Evolutionary conservation across 441 rosid species (phyloP).

Genomic region (Brassica balearica): DNA sequence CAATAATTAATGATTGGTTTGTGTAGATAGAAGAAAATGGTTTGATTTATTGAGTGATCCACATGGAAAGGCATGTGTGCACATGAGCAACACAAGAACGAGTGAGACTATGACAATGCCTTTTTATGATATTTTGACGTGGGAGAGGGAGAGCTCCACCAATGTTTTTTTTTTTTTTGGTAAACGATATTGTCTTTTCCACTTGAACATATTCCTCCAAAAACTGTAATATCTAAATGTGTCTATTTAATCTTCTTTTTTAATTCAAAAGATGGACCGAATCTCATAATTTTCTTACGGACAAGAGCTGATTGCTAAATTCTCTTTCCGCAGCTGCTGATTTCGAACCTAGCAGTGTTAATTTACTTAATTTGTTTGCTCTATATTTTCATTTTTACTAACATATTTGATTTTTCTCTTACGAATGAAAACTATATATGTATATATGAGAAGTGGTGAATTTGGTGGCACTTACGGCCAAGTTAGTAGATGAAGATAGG

Average conservation of each 20-base stretch:
- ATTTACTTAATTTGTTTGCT: background rate
- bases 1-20: background rate
- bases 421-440: background rate
- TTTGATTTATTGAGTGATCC: constrained; percentile 20
- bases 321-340: too few relatives aligned
- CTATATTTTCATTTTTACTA: background rate
- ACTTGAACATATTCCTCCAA: background rate
- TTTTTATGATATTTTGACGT: constrained; percentile 30
- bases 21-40: constrained; percentile 8
- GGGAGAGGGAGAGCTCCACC: constrained; percentile 28
- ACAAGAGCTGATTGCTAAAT: too few relatives aligned
- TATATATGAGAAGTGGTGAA: constrained; percentile 19
- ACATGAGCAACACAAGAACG: constrained; percentile 37
- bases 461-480: constrained; percentile 26
- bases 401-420: background rate
- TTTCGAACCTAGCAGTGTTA: too few relatives aligned
- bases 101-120: constrained; percentile 19
- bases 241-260: background rate
- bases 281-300: too few relatives aligned
- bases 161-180: background rate
- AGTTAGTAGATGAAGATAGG: constrained; percentile 36
- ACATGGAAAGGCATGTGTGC: constrained; percentile 42
- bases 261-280: too few relatives aligned
- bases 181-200: constrained; percentile 3
- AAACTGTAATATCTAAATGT: background rate